Percentiles rank a stretch among this genome's conserved stretches.
Evolutionary conservation across 805 yeast species (phyloP).

Genomic region (Sugiyamaella smithiae): DNA sequence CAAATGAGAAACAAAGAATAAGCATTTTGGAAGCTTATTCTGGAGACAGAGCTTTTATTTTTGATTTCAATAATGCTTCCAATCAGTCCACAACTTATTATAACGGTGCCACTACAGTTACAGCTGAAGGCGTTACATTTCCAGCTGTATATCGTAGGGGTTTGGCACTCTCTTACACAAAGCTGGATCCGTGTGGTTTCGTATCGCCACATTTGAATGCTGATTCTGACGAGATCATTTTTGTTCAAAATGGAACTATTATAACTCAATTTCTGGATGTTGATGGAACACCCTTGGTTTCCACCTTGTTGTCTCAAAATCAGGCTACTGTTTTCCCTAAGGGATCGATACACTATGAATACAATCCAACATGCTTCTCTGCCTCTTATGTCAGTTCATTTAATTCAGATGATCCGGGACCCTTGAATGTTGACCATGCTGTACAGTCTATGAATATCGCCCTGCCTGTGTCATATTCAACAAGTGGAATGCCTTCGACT

Average conservation of each 20-base stretch:
- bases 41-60: conserved; percentile 18
- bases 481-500: too few species aligned
- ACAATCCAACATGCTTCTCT: conserved; percentile 23
- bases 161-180: conserved; percentile 16
- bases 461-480: conserved; percentile 1
- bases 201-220: conserved; percentile 21
- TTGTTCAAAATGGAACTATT: conserved; percentile 20
- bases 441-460: background rate
- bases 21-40: conserved; percentile 11
- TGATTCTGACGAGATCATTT: conserved; percentile 21
- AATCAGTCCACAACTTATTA: conserved; percentile 3
- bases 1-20: conserved; percentile 14
- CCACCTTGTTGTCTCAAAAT: conserved; percentile 15
- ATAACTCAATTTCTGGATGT: conserved; percentile 20
- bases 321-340: conserved; percentile 23
- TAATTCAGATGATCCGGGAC: conserved; percentile 26
- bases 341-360: conserved; percentile 23
- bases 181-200: conserved; percentile 22
- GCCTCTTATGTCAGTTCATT: conserved; percentile 19
- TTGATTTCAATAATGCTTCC: conserved; percentile 22
- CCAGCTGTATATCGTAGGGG: conserved; percentile 23
- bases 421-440: conserved; percentile 14
- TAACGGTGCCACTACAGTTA: conserved; percentile 16
- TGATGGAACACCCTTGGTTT: conserved; percentile 13
- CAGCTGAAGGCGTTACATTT: conserved; percentile 18